Base-by-base conservation (phyloP, 2,329 filamentous ascomycete genomes). In the Periglandula ipomoeae region DNA sequence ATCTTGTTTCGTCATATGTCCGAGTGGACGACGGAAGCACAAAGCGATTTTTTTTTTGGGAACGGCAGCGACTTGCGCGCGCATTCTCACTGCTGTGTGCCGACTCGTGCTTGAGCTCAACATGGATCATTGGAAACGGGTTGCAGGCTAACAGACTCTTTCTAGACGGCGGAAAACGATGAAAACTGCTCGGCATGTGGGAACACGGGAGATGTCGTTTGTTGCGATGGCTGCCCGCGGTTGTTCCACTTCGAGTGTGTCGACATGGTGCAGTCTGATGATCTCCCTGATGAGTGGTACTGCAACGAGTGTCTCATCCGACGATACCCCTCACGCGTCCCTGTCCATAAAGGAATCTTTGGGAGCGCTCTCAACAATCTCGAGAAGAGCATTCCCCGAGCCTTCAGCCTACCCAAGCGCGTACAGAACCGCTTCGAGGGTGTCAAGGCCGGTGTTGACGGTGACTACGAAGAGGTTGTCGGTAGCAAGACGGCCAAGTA, bases 241-340 rank as follows among this genome's bases (percentile, higher is more conserved):
- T 88, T 90, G 5, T 96, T 94, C 68, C 93, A 97, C 67, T 89
- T 93, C 63, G 76, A 80, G 51, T 97, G 93, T 65, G 81, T 93
- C 56, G 85, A 94, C 65, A 89, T 91, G 53, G 85, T 88, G 35
- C 72, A 89, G 56, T 75, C 82, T 48, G 76, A 79, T 44, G 73
- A 75, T 47, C 72, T 84, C 50, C 82, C 84, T 10, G 81, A 87
- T 50, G 85, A 89, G 58, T 97, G 89, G 87, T 93, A 78, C 65
- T 97, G 91, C 69, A 85, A 87, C 58, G 76, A 79, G 55, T 90
- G 86, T 64, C 68, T 76, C 47, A 72, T 74, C 51, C 68, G 66
- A 48, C 70, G 71, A 48, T 71, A 70, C 55, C 74, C 70, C 44
- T 71, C 70, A 22, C 68, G 68, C 35, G 60, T 74, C 32, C 65